phyloP scores from a whole-genome alignment of 768 basidiomycete species.

The Naematelia aurantialba region DNA sequence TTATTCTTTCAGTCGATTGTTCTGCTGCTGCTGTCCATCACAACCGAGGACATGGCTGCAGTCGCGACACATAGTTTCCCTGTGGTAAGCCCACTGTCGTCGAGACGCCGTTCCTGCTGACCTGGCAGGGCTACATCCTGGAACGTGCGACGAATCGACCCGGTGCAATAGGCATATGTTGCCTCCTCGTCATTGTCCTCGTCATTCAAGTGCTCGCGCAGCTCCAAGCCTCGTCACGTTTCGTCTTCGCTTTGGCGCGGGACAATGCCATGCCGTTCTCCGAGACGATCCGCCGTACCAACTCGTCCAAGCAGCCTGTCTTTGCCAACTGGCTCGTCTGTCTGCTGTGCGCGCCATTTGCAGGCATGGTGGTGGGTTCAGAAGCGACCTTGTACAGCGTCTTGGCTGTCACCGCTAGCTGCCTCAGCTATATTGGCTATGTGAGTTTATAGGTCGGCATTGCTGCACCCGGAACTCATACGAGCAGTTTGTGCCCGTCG shows the following conservation, averaged over 20 bases:
- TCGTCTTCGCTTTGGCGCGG: slow-evolving; percentile 52
- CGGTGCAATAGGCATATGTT: slow-evolving; percentile 41
- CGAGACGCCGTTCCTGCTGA: slow-evolving; percentile 10
- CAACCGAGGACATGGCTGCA: slow-evolving; percentile 11
- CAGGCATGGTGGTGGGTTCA: slow-evolving; percentile 42
- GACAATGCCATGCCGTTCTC: slow-evolving; percentile 53
- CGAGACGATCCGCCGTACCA: slow-evolving; percentile 41
- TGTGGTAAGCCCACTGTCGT: slow-evolving; percentile 25
- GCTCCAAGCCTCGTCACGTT: slow-evolving; percentile 52
- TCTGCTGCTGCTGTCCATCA: slow-evolving; percentile 44
- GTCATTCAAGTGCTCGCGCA: slow-evolving; percentile 50
- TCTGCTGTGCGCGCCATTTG: slow-evolving; percentile 41
- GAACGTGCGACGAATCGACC: slow-evolving; percentile 41
- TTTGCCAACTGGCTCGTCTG: slow-evolving; percentile 49
- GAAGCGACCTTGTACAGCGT: slow-evolving; percentile 44
- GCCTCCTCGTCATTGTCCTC: slow-evolving; percentile 40
- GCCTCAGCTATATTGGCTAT: slow-evolving; percentile 46
- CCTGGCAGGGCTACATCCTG: slow-evolving; percentile 46
- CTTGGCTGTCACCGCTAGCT: slow-evolving; percentile 49
- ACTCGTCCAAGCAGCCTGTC: slow-evolving; percentile 43
- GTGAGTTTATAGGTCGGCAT: slow-evolving; percentile 21
- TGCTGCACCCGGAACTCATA: neutral
- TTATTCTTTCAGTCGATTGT: slow-evolving; percentile 39
- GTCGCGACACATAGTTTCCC: slow-evolving; percentile 36
- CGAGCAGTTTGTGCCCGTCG: slow-evolving; percentile 32